Conservation (phyloP, 257 asterid species). For the Paulownia fortunei region DNA sequence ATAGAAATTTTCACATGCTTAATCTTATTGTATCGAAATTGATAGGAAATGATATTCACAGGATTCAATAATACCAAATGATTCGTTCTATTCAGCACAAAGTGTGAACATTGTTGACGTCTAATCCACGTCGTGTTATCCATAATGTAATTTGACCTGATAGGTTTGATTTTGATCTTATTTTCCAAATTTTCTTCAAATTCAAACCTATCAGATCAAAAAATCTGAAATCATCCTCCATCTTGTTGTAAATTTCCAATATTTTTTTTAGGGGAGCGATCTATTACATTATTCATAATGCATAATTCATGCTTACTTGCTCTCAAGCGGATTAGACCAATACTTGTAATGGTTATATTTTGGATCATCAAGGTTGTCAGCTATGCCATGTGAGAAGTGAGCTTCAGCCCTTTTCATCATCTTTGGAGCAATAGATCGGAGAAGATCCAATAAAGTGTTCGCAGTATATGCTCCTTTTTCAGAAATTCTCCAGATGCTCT, state of each 20-base stretch:
- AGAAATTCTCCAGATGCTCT: conserved; percentile 50
- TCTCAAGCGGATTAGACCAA: conserved; percentile 98
- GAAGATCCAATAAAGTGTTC: conserved; percentile 61
- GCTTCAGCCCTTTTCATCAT: conserved; percentile 84
- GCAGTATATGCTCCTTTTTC: conserved; percentile 69
- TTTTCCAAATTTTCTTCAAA: too few relatives aligned
- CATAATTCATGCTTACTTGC: conserved; percentile 51
- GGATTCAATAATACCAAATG: neutral
- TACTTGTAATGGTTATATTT: conserved; percentile 78
- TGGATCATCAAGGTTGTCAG: conserved; percentile 77
- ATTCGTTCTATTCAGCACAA: too few relatives aligned
- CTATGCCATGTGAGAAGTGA: conserved; percentile 92
- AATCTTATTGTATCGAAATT: neutral
- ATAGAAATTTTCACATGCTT: neutral
- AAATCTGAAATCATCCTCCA: neutral
- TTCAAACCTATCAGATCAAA: too few relatives aligned
- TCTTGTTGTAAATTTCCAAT: neutral
- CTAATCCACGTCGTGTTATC: too few relatives aligned
- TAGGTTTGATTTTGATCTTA: too few relatives aligned
- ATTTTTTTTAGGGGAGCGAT: neutral
- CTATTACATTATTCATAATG: neutral
- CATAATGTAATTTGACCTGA: too few relatives aligned
- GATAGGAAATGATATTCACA: neutral
- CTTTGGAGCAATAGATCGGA: conserved; percentile 79
- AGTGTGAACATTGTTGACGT: too few relatives aligned